Conservation (phyloP, 1,284 basidiomycete genomes). For the Leccinum subrobustum region DNA sequence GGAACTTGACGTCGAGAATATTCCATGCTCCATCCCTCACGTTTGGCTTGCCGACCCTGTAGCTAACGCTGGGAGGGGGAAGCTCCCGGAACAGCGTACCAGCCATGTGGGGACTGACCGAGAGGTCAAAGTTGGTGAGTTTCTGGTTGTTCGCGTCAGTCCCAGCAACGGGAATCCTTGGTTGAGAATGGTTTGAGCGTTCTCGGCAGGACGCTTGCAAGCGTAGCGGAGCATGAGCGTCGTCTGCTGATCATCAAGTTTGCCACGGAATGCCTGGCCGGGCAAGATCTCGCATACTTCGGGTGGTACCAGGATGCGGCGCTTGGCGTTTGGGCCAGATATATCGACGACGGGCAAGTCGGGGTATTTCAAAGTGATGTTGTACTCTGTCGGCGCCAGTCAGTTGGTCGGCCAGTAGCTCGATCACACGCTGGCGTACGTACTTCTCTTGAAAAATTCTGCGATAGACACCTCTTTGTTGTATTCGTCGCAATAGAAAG, state of each 20-base stretch:
- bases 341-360: constrained; percentile 64
- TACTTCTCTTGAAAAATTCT: constrained; percentile 61
- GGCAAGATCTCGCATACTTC: constrained; percentile 66
- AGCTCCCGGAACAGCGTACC: constrained; percentile 63
- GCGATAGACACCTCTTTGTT: constrained; percentile 53
- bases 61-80: constrained; percentile 52
- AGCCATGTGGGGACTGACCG: constrained; percentile 55
- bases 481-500: constrained; percentile 54
- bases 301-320: constrained; percentile 54
- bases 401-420: background rate
- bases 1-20: constrained; percentile 64
- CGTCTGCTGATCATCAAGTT: constrained; percentile 53
- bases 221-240: constrained; percentile 64
- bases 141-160: constrained; percentile 34
- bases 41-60: constrained; percentile 44
- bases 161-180: constrained; percentile 58
- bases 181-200: constrained; percentile 55
- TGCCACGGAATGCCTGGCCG: constrained; percentile 53
- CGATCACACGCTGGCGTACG: constrained; percentile 14
- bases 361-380: constrained; percentile 47
- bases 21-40: constrained; percentile 69
- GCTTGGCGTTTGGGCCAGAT: constrained; percentile 39
- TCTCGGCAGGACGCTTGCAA: constrained; percentile 56
- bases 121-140: constrained; percentile 53
- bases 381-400: constrained; percentile 47